Evolutionary conservation across 345 rosid species (phyloP).

Genomic region (Bretschneidera sinensis): DNA sequence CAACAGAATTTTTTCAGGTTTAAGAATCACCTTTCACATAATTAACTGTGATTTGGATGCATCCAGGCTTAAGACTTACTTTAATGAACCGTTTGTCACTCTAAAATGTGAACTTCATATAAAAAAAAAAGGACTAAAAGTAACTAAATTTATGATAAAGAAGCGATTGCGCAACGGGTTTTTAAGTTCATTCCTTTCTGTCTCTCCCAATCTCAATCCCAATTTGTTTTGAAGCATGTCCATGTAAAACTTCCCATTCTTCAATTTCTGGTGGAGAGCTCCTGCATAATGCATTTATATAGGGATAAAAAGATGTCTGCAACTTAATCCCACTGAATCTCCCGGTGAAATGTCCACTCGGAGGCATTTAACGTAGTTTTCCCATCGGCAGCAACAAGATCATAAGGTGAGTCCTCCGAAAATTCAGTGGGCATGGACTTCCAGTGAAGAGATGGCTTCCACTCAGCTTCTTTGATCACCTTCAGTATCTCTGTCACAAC

Average conservation of each 20-base stretch:
- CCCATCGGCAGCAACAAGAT: slow-evolving; percentile 82
- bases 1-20: too few species aligned
- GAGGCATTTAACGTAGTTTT: slow-evolving; percentile 66
- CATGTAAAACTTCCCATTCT: too few species aligned
- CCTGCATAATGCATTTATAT: neutral
- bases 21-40: too few species aligned
- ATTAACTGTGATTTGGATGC: too few species aligned
- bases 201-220: neutral
- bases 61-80: too few species aligned
- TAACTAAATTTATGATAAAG: too few species aligned
- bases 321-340: slow-evolving; percentile 63
- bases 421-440: slow-evolving; percentile 87
- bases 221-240: too few species aligned
- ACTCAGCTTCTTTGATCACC: slow-evolving; percentile 71
- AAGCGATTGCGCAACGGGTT: too few species aligned
- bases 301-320: neutral
- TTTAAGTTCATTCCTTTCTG: neutral
- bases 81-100: too few species aligned
- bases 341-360: slow-evolving; percentile 83
- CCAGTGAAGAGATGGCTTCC: slow-evolving; percentile 93
- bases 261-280: neutral
- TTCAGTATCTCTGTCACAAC: slow-evolving; percentile 79
- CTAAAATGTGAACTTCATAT: too few species aligned
- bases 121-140: too few species aligned
- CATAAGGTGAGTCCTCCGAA: slow-evolving; percentile 62